These are phyloP conservation scores for Umbelopsis ramanniana DNA, from an alignment of 192 early-diverging fungal species.

Conservation along the genomic window DNA sequence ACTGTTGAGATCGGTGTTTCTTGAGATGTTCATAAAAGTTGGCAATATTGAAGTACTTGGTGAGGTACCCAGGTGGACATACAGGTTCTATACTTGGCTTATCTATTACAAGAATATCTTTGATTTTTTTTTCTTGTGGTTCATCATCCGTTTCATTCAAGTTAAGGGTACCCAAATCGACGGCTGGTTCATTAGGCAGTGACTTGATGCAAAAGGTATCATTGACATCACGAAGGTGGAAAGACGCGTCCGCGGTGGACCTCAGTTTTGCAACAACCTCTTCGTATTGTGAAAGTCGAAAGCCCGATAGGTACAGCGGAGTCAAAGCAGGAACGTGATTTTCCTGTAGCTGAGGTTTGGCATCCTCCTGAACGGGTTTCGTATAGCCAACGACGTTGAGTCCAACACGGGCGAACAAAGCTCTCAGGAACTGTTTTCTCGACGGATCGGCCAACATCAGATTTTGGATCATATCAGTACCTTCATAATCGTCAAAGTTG, in stretches of 20 bases:
- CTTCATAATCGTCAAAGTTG: slow-evolving; percentile 48
- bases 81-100: slow-evolving; percentile 20
- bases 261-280: slow-evolving; percentile 22
- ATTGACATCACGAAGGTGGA: slow-evolving; percentile 43
- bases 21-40: slow-evolving; percentile 56
- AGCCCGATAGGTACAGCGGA: slow-evolving; percentile 43
- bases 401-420: slow-evolving; percentile 67
- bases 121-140: slow-evolving; percentile 45
- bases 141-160: slow-evolving; percentile 28
- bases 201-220: slow-evolving; percentile 42
- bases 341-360: slow-evolving; percentile 28
- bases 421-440: slow-evolving; percentile 59
- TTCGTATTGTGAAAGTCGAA: slow-evolving; percentile 17
- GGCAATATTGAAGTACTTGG: slow-evolving; percentile 63
- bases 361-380: slow-evolving; percentile 15
- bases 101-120: slow-evolving; percentile 47
- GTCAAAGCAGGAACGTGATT: slow-evolving; percentile 44
- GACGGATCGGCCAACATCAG: slow-evolving; percentile 52
- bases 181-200: slow-evolving; percentile 24
- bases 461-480: slow-evolving; percentile 51
- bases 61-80: slow-evolving; percentile 48
- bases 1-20: slow-evolving; percentile 45
- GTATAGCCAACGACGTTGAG: slow-evolving; percentile 53
- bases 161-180: neutral
- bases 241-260: slow-evolving; percentile 15